A percentile compares a stretch with the other conserved stretches of the same genome.
Evolutionary conservation across 345 rosid species (phyloP).

Genomic region (Psidium friedrichsthalianum): DNA sequence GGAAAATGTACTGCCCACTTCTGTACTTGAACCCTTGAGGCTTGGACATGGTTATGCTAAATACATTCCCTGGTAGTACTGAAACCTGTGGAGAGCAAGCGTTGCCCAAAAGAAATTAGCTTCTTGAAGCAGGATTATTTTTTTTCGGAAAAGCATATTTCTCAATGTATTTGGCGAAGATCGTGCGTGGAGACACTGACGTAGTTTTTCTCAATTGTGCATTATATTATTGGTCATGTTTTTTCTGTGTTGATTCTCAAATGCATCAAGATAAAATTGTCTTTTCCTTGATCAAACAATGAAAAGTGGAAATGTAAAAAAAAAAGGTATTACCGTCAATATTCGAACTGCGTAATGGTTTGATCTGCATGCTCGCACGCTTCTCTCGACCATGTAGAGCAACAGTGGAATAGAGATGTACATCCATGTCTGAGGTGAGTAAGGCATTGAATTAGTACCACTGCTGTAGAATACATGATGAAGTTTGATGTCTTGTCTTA

Average conservation of each 20-base stretch:
- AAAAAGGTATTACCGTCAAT: slow-evolving; percentile 38
- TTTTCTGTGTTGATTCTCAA: neutral
- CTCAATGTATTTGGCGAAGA: neutral
- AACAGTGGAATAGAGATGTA: slow-evolving; percentile 66
- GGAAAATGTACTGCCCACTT: slow-evolving; percentile 93
- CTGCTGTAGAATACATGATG: neutral
- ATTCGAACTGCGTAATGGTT: slow-evolving; percentile 59
- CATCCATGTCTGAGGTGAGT: slow-evolving; percentile 82
- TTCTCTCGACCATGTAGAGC: slow-evolving; percentile 71
- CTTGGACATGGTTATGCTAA: slow-evolving; percentile 76
- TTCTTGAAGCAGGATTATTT: neutral
- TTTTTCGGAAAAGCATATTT: neutral
- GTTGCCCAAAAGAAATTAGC: neutral
- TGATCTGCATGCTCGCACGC: slow-evolving; percentile 67
- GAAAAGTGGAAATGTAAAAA: neutral
- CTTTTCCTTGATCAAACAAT: neutral
- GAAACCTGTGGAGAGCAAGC: slow-evolving; percentile 47
- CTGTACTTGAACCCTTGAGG: slow-evolving; percentile 84
- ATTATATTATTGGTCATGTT: neutral
- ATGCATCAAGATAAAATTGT: neutral
- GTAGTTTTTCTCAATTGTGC: neutral
- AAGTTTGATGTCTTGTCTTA: neutral
- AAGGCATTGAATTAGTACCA: neutral
- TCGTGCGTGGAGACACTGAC: neutral
- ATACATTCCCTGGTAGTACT: slow-evolving; percentile 76